Percentiles rank a stretch among this genome's conserved stretches.
Conservation (phyloP, 1,139 yeast genomes). For the Hansenula lynferdii region DNA sequence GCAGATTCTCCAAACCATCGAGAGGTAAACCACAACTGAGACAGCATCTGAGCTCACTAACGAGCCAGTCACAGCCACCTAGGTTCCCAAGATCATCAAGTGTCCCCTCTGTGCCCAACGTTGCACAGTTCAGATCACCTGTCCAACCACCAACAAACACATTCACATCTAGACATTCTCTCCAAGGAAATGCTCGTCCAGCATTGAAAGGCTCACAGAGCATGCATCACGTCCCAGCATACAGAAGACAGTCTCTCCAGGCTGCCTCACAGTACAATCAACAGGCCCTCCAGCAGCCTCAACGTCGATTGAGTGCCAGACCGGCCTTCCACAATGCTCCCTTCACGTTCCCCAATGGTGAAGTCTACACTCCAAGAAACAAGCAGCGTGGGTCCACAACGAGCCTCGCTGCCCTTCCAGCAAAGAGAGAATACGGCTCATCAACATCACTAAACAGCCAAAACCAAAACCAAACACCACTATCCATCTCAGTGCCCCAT, state of each 20-base stretch:
- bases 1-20: conserved; percentile 14
- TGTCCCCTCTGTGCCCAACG: conserved; percentile 8
- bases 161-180: neutral
- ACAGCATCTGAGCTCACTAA: neutral
- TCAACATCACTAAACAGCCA: too few relatives aligned
- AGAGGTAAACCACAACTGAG: conserved; percentile 5
- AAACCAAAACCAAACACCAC: neutral
- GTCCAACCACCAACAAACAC: neutral
- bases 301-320: conserved; percentile 1
- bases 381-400: conserved; percentile 17
- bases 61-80: neutral
- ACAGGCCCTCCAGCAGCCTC: neutral
- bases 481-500: neutral
- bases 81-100: conserved; percentile 6
- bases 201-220: conserved; percentile 5
- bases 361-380: conserved; percentile 22
- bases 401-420: conserved; percentile 2
- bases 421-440: neutral
- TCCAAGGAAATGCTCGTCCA: neutral
- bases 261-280: conserved; percentile 6
- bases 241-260: conserved; percentile 9
- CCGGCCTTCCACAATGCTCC: conserved; percentile 12
- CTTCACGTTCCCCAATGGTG: conserved; percentile 26
- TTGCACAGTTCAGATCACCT: neutral
- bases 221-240: conserved; percentile 7